Conservation (phyloP, 371 early-diverging fungal genomes). For the Actinomortierella wolfii region DNA sequence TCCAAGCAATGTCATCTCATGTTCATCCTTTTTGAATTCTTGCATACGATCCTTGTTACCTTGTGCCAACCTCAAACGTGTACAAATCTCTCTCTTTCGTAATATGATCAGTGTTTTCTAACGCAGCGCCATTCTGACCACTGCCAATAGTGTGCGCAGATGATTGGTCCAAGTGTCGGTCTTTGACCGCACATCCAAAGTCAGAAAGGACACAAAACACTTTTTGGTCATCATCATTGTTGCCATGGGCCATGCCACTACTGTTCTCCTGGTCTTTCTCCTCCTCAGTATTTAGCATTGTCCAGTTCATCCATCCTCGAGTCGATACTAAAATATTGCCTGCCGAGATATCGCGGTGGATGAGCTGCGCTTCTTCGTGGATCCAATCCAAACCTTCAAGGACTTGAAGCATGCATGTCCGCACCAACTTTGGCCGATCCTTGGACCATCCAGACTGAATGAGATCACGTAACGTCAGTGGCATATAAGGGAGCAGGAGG, state of each 20-base stretch:
- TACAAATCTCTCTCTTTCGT: slow-evolving; percentile 27
- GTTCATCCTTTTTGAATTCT: no score
- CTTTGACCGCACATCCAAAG: slow-evolving; percentile 60
- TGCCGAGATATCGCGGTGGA: slow-evolving; percentile 82
- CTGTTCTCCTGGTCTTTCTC: no score
- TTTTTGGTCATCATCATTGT: no score
- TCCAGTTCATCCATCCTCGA: no score
- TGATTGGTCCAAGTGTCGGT: not conserved
- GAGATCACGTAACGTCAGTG: slow-evolving; percentile 23
- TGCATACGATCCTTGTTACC: slow-evolving; percentile 22
- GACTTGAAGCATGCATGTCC: slow-evolving; percentile 38
- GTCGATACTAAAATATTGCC: slow-evolving; percentile 67
- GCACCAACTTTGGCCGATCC: slow-evolving; percentile 13
- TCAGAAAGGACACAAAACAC: slow-evolving; percentile 57
- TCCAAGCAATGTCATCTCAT: not conserved
- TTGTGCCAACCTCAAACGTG: slow-evolving; percentile 57
- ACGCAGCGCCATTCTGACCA: not conserved
- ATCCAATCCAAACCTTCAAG: slow-evolving; percentile 35
- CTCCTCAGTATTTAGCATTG: no score
- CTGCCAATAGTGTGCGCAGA: not conserved
- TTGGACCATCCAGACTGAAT: slow-evolving; percentile 35
- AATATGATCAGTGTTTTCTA: no score
- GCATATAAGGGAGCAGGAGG: slow-evolving; percentile 24
- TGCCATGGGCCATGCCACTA: no score
- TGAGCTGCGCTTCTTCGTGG: slow-evolving; percentile 44